Percentiles rank a stretch among this genome's conserved stretches.
Conservation (phyloP, 1,284 basidiomycete species). For the Cutaneotrichosporon cutaneum region DNA sequence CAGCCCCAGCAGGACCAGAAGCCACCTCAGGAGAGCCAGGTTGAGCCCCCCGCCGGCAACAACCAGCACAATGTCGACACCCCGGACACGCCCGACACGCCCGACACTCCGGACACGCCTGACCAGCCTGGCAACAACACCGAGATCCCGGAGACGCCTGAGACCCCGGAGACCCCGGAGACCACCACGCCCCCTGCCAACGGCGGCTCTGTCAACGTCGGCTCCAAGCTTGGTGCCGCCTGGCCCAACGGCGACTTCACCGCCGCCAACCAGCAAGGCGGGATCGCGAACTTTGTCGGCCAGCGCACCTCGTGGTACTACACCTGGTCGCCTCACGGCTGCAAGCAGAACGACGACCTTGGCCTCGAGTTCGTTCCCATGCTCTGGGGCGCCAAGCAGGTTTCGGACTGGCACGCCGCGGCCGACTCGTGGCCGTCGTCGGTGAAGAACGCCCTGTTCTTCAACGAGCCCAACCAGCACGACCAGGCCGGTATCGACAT, state of each 20-base stretch:
- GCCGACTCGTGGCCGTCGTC: conserved; percentile 54
- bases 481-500: conserved; percentile 58
- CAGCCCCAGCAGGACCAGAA: not conserved
- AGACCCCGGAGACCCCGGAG: conserved; percentile 15
- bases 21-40: not conserved
- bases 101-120: conserved; percentile 3
- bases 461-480: conserved; percentile 65
- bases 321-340: conserved; percentile 20
- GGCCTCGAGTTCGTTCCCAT: conserved; percentile 63
- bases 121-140: conserved; percentile 10
- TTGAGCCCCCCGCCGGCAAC: not conserved
- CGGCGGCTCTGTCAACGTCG: conserved; percentile 26
- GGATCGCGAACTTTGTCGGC: conserved; percentile 54
- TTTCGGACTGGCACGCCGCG: conserved; percentile 38
- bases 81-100: not conserved
- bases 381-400: conserved; percentile 64
- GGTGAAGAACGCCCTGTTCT: conserved; percentile 61
- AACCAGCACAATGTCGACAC: not conserved
- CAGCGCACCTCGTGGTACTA: conserved; percentile 9
- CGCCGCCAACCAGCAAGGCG: conserved; percentile 22
- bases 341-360: conserved; percentile 31
- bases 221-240: conserved; percentile 62
- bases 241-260: conserved; percentile 60
- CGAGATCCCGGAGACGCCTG: conserved; percentile 1
- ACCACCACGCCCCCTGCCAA: not conserved